Evolutionary conservation across 495 filamentous ascomycete genomes (phyloP).

Genomic region (Daldinia grandis): DNA sequence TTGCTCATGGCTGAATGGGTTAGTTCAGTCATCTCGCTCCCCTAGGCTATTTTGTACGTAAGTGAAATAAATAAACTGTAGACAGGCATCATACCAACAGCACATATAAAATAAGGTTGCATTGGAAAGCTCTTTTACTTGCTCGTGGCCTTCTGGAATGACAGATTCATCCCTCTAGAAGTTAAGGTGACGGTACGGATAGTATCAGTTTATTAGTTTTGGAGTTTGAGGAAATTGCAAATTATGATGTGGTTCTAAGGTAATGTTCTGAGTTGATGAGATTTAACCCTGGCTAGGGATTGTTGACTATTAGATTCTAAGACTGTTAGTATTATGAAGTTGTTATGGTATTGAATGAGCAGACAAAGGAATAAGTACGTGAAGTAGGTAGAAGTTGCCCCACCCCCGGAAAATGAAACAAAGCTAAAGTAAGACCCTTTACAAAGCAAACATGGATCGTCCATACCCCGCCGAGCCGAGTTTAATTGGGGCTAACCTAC

Average conservation of each 20-base stretch:
- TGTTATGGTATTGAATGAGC: no score
- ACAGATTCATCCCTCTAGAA: background rate
- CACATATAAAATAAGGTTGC: background rate
- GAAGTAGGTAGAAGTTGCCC: background rate
- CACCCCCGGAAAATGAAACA: slow-evolving; percentile 3
- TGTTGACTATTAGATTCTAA: no score
- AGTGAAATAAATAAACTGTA: background rate
- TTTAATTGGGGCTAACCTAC: background rate
- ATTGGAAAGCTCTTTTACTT: background rate
- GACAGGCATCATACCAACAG: background rate
- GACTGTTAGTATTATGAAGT: no score
- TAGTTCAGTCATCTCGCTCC: background rate
- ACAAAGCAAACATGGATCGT: background rate
- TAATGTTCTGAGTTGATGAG: no score
- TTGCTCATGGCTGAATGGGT: background rate
- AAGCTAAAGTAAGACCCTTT: background rate
- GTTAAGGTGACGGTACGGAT: background rate
- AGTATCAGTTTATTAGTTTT: background rate
- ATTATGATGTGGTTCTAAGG: no score
- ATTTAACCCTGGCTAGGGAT: no score
- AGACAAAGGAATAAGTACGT: background rate
- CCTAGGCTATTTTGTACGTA: background rate
- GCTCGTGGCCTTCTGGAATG: background rate
- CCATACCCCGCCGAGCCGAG: slow-evolving; percentile 12
- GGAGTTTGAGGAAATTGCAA: no score